Percentiles rank a stretch among this genome's conserved stretches.
These are phyloP conservation scores for Clarireedia paspali DNA, from an alignment of 2,329 filamentous ascomycete species.

Conservation along the genomic window DNA sequence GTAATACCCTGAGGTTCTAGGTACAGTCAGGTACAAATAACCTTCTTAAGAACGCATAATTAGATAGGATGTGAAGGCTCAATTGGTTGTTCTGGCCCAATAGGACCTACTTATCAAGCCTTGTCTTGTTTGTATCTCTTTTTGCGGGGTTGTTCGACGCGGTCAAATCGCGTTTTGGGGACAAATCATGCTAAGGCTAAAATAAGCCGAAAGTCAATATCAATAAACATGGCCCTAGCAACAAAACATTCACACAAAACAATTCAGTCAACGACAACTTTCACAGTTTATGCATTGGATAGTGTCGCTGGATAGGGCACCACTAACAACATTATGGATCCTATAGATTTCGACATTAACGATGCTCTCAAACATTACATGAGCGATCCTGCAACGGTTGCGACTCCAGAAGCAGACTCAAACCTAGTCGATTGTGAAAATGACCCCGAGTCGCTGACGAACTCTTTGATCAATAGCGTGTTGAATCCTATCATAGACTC, in stretches of 20 bases:
- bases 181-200: not conserved
- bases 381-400: conserved; percentile 77
- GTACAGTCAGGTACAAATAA: conserved; percentile 1
- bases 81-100: not conserved
- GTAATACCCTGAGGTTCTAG: not conserved
- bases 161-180: conserved; percentile 4
- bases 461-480: conserved; percentile 71
- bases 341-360: conserved; percentile 89
- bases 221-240: conserved; percentile 9
- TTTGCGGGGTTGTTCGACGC: conserved; percentile 7
- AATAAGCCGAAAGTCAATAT: conserved; percentile 7
- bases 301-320: not conserved
- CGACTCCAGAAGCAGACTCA: conserved; percentile 78
- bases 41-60: not conserved
- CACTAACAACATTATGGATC: conserved; percentile 45
- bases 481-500: conserved; percentile 90
- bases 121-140: not conserved
- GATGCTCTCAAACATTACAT: conserved; percentile 95
- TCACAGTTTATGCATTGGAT: conserved; percentile 2
- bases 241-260: conserved; percentile 2
- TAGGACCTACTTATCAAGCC: not conserved
- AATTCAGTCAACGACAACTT: not conserved
- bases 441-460: conserved; percentile 71
- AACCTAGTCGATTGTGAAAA: conserved; percentile 86
- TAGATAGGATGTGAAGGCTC: not conserved